Evolutionary conservation across 441 rosid genomes (phyloP), one percentile per base, ranked within the genome.

Genomic region (Erodium moschatum): DNA sequence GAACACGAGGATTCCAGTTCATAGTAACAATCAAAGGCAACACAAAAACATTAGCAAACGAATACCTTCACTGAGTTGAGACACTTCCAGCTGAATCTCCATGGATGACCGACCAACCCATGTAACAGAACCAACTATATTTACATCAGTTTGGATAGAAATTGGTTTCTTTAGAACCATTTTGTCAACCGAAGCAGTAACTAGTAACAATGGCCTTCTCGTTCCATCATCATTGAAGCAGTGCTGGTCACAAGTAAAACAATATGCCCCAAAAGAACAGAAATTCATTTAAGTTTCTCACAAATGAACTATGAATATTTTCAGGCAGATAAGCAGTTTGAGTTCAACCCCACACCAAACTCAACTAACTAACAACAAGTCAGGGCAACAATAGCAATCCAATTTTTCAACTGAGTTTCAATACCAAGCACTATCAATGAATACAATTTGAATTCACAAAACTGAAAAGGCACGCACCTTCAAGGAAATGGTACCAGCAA

Each of bases 51-150:
- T 13, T 5, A 13, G 18, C 18, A 13, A 13, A 13, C 4, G 16
- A 54, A 67, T 79, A 89, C 94, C 96, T 82, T 81, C 66, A 13
- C 68, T 66, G 64, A 76, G 66, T 70, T 89, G 93, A 76, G 77
- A 80, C 63, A 91, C 96, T 74, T 91, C 88, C 50, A 91, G 82
- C 67, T 89, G 96, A 80, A 89, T 79, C 74, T 91, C 94, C 29
- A 91, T 86, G 8, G 96, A 91, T n/a, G 97, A 89, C 52, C 84
- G 81, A 4, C 97, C 97, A 67, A 91, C 96, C 97, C 90, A 91
- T 73, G 84, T 82, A 33, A 80, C 97, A 72, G 89, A 77, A 74
- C 88, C 97, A 63, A 79, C 87, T 65, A 84, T 86, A 77, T 84
- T 85, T 35, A 91, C 84, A 81, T 87, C 86, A 1, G 78, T 18